Evolutionary conservation across 2,329 filamentous ascomycete species (phyloP), one percentile per base, ranked within the genome.

Genomic region (Diaporthe sp.): DNA sequence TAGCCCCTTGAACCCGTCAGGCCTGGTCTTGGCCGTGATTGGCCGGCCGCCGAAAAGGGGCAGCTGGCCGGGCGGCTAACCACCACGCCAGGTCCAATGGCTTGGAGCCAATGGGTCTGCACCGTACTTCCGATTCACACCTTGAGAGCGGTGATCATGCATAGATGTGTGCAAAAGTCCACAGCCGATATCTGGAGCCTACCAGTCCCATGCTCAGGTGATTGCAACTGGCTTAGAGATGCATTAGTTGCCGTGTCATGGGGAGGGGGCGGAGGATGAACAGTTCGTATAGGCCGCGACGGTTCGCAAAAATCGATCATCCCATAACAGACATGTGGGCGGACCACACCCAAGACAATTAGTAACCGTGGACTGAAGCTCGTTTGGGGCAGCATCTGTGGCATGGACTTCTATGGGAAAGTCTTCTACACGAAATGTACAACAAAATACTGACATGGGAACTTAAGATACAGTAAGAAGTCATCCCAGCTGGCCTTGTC

Each of bases 41-140:
- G 71, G 71, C 22, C 22, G 15, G 28, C 22, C 20, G 25, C 58
- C 39, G 25, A 53, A 65, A 72, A 61, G 25, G 71, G 71, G 71
- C 58, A 65, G 47, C 58, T 55, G 4, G 34, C 58, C 58, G 47
- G 71, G 71, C 71, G 71, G 71, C 71, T 73, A 65, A 55, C 17
- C 58, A 51, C 47, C 25, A 55, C 25, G 12, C 31, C 34, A 55
- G 37, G 37, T 55, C 71, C 58, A 65, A 65, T 65, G 58, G 44
- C 58, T 34, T 55, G 13, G 57, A 37, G 34, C 47, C 20, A 51
- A 65, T 4, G 57, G 47, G 71, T 20, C 47, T 37, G 58, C n/a
- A 34, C 58, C 71, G 39, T 20, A 70, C 34, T 70, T 34, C 65
- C 65, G n/a, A 55, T 42, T 70, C 20, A 25, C 47, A 55, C 49